These are phyloP conservation scores for Exophiala lecanii-corni DNA, from an alignment of 2,329 filamentous ascomycete species.

Conservation along the genomic window DNA sequence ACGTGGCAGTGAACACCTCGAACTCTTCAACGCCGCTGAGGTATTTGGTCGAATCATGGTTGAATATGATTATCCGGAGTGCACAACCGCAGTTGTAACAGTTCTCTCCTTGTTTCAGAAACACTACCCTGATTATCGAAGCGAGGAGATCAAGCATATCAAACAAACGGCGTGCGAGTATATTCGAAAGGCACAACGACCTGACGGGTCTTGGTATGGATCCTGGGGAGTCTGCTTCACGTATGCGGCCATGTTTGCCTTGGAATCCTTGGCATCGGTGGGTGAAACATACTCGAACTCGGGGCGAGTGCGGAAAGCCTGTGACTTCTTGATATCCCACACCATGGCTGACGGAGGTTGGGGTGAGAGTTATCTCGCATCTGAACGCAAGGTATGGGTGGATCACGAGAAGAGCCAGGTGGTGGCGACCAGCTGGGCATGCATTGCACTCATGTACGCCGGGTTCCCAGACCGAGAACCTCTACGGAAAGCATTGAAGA, in stretches of 20 bases:
- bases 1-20: conserved; percentile 70
- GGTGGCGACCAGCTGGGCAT: conserved; percentile 90
- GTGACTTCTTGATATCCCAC: conserved; percentile 77
- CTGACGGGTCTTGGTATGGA: conserved; percentile 94
- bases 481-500: conserved; percentile 66
- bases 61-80: conserved; percentile 97
- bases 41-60: conserved; percentile 98
- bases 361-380: conserved; percentile 90
- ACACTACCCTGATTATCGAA: conserved; percentile 75
- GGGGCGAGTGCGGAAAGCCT: conserved; percentile 65
- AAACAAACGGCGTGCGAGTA: conserved; percentile 71
- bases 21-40: conserved; percentile 89
- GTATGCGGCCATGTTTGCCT: conserved; percentile 92
- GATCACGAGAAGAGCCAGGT: conserved; percentile 75
- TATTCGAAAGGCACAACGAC: conserved; percentile 72
- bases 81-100: conserved; percentile 90
- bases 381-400: conserved; percentile 69
- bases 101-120: conserved; percentile 76
- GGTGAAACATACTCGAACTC: conserved; percentile 79
- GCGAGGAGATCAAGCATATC: conserved; percentile 67
- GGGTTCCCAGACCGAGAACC: conserved; percentile 70
- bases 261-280: conserved; percentile 76
- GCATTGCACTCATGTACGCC: conserved; percentile 76
- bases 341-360: conserved; percentile 89
- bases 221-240: conserved; percentile 98